These are phyloP conservation scores for Hsuehochloa calcarea DNA, from an alignment of 176 grass and related monocot genomes.

Conservation along the genomic window DNA sequence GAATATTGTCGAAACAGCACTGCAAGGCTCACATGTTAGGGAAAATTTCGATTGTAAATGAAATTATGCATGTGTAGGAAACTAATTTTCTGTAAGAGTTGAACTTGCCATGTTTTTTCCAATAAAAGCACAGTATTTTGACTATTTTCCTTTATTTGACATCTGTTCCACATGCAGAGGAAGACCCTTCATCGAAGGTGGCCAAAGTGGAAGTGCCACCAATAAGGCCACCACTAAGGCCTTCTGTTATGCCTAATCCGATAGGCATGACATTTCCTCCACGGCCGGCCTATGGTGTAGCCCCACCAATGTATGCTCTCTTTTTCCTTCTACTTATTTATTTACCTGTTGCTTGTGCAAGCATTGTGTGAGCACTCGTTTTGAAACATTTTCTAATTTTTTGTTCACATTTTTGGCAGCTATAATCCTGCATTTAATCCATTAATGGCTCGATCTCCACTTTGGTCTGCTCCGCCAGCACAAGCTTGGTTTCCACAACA, in stretches of 20 bases:
- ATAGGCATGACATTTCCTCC: slow-evolving; percentile 61
- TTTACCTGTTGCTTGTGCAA: neutral
- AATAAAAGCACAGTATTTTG: neutral
- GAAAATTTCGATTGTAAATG: neutral
- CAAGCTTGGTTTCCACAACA: slow-evolving; percentile 73
- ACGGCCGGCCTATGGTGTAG: slow-evolving; percentile 56
- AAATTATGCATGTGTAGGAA: neutral
- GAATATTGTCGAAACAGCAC: neutral
- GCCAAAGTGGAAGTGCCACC: slow-evolving; percentile 75
- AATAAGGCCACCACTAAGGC: slow-evolving; percentile 48
- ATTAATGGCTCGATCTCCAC: slow-evolving; percentile 50
- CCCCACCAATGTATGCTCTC: slow-evolving; percentile 68
- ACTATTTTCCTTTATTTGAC: slow-evolving; percentile 13
- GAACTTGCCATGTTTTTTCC: slow-evolving; percentile 9
- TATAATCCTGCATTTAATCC: slow-evolving; percentile 70
- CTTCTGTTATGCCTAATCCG: slow-evolving; percentile 56
- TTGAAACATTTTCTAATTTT: slow-evolving; percentile 9
- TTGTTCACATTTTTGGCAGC: slow-evolving; percentile 43
- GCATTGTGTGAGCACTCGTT: neutral
- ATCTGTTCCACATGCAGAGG: slow-evolving; percentile 53
- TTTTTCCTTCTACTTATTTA: slow-evolving; percentile 10
- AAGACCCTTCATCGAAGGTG: slow-evolving; percentile 70
- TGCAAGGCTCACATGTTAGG: neutral
- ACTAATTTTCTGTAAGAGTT: neutral
- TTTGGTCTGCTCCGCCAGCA: slow-evolving; percentile 53